Percentiles rank a stretch among this genome's conserved stretches.
phyloP scores from a whole-genome alignment of 1,139 yeast genomes.

The Taphrina populina region DNA sequence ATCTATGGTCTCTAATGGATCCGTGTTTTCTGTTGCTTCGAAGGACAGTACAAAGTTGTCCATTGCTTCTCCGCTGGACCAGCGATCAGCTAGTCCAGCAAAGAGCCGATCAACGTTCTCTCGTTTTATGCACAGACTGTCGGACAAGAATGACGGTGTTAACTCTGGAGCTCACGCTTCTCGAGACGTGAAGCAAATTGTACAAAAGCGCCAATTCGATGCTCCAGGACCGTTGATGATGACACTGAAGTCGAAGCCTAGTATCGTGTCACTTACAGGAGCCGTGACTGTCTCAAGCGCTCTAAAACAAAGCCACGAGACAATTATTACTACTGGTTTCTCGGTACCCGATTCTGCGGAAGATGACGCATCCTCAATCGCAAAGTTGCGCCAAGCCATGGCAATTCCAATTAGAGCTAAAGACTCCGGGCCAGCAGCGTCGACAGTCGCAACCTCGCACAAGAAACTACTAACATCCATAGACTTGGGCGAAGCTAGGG shows the following conservation, averaged over 20 bases:
- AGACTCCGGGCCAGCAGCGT: not conserved
- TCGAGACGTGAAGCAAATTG: not conserved
- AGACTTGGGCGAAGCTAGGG: slow-evolving; percentile 15
- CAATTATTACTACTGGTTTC: not conserved
- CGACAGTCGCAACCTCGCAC: not conserved
- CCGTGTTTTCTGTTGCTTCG: not conserved
- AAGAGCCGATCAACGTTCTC: slow-evolving; percentile 2
- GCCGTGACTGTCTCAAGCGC: slow-evolving; percentile 15
- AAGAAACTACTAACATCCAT: slow-evolving; percentile 5
- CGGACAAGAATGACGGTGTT: not conserved
- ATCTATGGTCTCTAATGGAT: not conserved
- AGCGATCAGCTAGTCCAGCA: slow-evolving; percentile 1
- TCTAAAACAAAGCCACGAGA: not conserved
- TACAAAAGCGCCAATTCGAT: not conserved
- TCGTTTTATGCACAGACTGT: slow-evolving; percentile 3
- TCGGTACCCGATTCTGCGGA: not conserved
- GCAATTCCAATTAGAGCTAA: slow-evolving; percentile 4
- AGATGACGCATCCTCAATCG: not conserved
- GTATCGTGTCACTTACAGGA: slow-evolving; percentile 11
- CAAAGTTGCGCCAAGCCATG: not conserved
- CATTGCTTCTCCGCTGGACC: not conserved
- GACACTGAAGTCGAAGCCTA: slow-evolving; percentile 23
- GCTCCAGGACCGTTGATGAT: slow-evolving; percentile 1
- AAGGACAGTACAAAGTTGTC: not conserved
- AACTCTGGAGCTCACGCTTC: not conserved